Conservation (phyloP, 768 basidiomycete genomes). For the Pulveroboletus sp. region DNA sequence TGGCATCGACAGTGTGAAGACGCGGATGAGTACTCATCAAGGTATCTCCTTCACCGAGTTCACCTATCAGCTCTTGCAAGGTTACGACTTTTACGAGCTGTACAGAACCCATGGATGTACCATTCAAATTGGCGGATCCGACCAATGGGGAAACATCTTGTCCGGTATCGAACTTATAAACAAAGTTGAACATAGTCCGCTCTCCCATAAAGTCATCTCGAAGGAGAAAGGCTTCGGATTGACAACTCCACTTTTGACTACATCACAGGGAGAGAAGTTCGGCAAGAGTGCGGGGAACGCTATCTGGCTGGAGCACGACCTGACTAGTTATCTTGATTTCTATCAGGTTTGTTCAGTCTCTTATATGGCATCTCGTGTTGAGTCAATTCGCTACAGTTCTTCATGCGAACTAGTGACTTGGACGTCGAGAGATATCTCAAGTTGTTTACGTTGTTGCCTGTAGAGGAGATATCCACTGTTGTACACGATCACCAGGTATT, state of each 20-base stretch:
- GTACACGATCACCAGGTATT: conserved; percentile 56
- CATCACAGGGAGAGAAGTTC: conserved; percentile 87
- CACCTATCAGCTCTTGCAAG: conserved; percentile 94
- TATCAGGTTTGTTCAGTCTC: conserved; percentile 65
- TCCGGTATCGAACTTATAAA: conserved; percentile 90
- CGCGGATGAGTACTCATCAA: conserved; percentile 69
- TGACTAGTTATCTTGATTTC: conserved; percentile 89
- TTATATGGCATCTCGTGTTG: neutral
- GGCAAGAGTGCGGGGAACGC: conserved; percentile 98
- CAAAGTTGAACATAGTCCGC: conserved; percentile 29
- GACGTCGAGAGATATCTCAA: conserved; percentile 78
- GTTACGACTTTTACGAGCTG: conserved; percentile 87
- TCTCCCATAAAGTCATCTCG: neutral
- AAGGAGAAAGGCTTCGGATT: conserved; percentile 63
- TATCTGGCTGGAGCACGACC: conserved; percentile 73
- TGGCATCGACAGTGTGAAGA: conserved; percentile 58
- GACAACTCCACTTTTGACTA: conserved; percentile 92
- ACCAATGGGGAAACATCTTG: conserved; percentile 98
- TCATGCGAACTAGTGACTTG: conserved; percentile 72
- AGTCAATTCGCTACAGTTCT: conserved; percentile 59
- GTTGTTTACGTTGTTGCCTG: conserved; percentile 73
- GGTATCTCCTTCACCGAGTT: conserved; percentile 99
- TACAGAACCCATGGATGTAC: conserved; percentile 61
- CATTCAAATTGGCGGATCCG: conserved; percentile 92
- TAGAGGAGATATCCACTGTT: conserved; percentile 50